Base-by-base conservation (phyloP, 2,329 filamentous ascomycete genomes). In the Fusarium caatingaense region DNA sequence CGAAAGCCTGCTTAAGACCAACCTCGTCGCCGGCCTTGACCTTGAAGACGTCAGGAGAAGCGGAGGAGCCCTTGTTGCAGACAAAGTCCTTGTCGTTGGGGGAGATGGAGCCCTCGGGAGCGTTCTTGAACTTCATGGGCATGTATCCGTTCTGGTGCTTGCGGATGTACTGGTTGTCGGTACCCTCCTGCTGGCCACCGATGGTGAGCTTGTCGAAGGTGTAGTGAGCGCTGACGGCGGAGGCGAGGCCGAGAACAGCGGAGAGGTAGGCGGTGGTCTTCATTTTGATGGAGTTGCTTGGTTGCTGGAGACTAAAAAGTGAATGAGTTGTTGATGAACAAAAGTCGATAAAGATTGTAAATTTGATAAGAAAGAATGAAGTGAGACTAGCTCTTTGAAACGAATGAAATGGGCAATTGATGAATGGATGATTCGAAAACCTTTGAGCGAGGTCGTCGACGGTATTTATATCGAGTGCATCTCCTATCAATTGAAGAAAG, bases 371-470 rank as follows among this genome's bases (percentile, higher is more conserved):
- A 63, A 63, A 63, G 60, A 63, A 63, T 47, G 60, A 63, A 21
- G 28, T 37, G 60, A 63, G 60, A 63, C 60, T 63, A 63, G 60
- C 60, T 63, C 60, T 63, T 34, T 60, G 56, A 45, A 63, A 63
- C 10, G 60, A 63, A 63, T 41, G 60, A 28, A 63, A 63, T 46
- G 48, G 42, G 60, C 58, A 32, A n/a, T 63, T 42, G 58, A 40
- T 40, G 51, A 63, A 55, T 56, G 41, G 48, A 63, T 63, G 47
- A 32, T 63, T 25, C 13, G 51, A 10, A 25, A 37, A 12, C 2
- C 3, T 27, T 20, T 12, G 21, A n/a, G 28, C 10, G 23, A 5
- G 4, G 25, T 7, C 12, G 15, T 12, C 23, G 20, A 45, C 9
- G 12, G 42, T 61, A 51, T 56, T 63, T 63, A 63, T 56, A 56